Evolutionary conservation across 257 asterid species (phyloP).

Genomic region (Lavandula angustifolia): DNA sequence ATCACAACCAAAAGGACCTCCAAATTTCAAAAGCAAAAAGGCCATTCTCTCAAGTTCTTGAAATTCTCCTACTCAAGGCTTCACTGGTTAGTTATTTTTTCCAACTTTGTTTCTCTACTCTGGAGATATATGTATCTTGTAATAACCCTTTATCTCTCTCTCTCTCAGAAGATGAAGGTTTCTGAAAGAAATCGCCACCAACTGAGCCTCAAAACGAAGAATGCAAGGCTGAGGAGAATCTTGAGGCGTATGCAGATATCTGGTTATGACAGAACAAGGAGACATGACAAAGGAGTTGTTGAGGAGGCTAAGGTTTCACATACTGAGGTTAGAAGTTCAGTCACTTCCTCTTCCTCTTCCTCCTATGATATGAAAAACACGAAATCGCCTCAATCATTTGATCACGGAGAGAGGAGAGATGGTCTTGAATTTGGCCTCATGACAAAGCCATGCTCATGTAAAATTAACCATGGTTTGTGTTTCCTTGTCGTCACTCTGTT

Average conservation of each 20-base stretch:
- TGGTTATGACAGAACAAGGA: slow-evolving; percentile 7
- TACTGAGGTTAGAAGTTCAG: not conserved
- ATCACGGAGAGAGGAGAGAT: slow-evolving; percentile 12
- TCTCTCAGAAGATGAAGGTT: slow-evolving; percentile 23
- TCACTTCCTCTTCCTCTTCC: not conserved
- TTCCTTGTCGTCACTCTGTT: slow-evolving; percentile 29
- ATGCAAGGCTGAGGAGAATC: slow-evolving; percentile 8
- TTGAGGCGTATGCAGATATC: slow-evolving; percentile 14
- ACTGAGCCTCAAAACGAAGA: slow-evolving; percentile 26
- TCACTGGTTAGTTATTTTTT: slow-evolving; percentile 21
- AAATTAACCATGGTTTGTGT: slow-evolving; percentile 16
- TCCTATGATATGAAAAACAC: not conserved
- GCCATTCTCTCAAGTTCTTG: slow-evolving; percentile 26
- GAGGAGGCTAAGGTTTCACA: slow-evolving; percentile 4
- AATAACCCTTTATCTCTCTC: not conserved
- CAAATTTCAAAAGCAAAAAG: not conserved
- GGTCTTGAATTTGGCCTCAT: not conserved
- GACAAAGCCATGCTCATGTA: slow-evolving; percentile 13
- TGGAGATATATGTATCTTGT: no score
- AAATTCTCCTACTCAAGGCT: slow-evolving; percentile 23
- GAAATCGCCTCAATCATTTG: slow-evolving; percentile 2
- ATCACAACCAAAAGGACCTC: not conserved
- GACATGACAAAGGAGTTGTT: not conserved
- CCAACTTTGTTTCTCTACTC: not conserved
- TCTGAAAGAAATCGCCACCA: slow-evolving; percentile 24